phyloP scores from a whole-genome alignment of 2,329 filamentous ascomycete species.

The Truncatella angustata region DNA sequence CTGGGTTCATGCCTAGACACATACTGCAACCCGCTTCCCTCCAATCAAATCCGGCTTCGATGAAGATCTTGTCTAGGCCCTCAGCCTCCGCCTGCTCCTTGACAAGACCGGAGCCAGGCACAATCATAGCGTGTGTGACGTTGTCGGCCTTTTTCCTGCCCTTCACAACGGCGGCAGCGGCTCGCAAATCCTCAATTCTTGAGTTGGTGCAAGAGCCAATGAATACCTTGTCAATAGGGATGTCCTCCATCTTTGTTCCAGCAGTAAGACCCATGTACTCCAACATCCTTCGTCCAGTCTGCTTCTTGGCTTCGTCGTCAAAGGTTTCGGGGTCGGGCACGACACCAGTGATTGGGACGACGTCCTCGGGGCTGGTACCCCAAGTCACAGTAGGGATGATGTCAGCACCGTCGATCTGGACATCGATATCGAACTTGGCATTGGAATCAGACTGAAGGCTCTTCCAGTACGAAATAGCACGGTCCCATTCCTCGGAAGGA shows the following conservation, averaged over 20 bases:
- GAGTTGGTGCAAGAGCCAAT: conserved; percentile 98
- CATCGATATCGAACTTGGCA: conserved; percentile 85
- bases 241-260: conserved; percentile 89
- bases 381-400: conserved; percentile 92
- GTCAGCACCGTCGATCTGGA: conserved; percentile 89
- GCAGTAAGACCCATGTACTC: conserved; percentile 94
- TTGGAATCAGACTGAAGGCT: conserved; percentile 81
- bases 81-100: conserved; percentile 90
- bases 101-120: conserved; percentile 91
- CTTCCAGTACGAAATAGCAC: conserved; percentile 84
- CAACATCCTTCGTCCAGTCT: conserved; percentile 74
- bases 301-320: conserved; percentile 74
- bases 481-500: conserved; percentile 85
- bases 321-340: conserved; percentile 92
- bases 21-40: conserved; percentile 97
- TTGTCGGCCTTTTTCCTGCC: conserved; percentile 85
- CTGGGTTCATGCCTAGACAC: conserved; percentile 99
- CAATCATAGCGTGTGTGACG: conserved; percentile 92
- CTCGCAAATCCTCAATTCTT: conserved; percentile 90
- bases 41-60: conserved; percentile 94
- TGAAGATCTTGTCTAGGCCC: conserved; percentile 89
- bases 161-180: conserved; percentile 80
- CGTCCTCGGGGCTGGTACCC: conserved; percentile 96
- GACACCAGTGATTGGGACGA: conserved; percentile 87
- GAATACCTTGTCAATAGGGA: conserved; percentile 91